Base-by-base conservation (phyloP, 2,329 filamentous ascomycete species). In the Aureobasidium sp. region DNA sequence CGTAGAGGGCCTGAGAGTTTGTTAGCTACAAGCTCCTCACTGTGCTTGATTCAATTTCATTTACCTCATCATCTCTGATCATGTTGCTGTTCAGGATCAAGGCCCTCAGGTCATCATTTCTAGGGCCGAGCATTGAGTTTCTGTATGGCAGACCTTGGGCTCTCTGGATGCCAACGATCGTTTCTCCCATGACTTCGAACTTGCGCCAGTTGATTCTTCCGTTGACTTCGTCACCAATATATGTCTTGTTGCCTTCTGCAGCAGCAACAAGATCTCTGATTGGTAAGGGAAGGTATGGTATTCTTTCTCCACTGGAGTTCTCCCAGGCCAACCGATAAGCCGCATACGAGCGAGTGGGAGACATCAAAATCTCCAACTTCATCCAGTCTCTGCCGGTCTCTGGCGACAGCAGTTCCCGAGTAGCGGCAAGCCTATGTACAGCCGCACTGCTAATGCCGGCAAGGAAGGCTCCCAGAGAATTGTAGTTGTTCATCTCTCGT, bases 281-380 rank as follows among this genome's bases (percentile, higher is more conserved):
- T 71, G 96, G 91, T 31, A 97, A 81, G 2, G 94, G 93, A 56
- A 97, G 86, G 72, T 96, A 97, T 0, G 94, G 94, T 49, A 99
- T 97, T 33, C 92, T 84, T 66, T 95, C 91, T 12, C 89, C 79
- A 1, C 91, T 88, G 19, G 91, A 95, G 71, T 97, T 99, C 68
- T 97, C 92, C 92, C 94, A 97, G 0, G 94, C 94, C 33, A 97
- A 78, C n/a, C 94, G 89, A 74, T 99, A 99, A 9, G 93, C 90
- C 66, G 92, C 95, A 72, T 97, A 89, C 66, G 90, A 93, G 76
- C 94, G 94, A 68, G 93, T 88, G 5, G 90, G 90, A 37, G 90
- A 86, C 94, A 99, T 97, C 63, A 99, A 81, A 65, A 97, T 88
- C 53, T 91, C 89, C 31, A 97, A 80, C 64, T 91, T 85, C 72